Evolutionary conservation across 129 eudicot genomes (phyloP), one percentile per base, ranked within the genome.

Genomic region (Oenanthe sinensis): DNA sequence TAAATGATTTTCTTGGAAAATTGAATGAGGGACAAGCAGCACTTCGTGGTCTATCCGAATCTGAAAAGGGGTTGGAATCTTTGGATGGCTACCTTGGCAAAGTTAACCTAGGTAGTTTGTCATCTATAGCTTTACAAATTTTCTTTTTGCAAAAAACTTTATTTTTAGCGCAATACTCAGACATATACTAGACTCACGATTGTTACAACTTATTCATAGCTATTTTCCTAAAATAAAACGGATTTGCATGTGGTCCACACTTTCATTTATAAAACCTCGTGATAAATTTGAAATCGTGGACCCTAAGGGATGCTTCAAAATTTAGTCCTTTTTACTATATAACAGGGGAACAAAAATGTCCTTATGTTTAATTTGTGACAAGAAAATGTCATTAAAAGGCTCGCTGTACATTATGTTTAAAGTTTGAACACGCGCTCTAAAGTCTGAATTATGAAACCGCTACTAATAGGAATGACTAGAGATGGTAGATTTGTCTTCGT

Each of bases 81-180:
- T 77, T 85, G 11, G 82, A 79, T 7, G 58, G 73, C 40, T 87
- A 87, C 77, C 87, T 83, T 72, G 84, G 46, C 78, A 75, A 71
- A 77, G 77, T 85, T 24, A 78, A 75, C 62, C 60, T 77, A 77
- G 86, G 86, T 83, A 76, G 72, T 3, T 74, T 13, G 26, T 74
- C n/a, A 46, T 26, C 13, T 67, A 13, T 30, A 67, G 3, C 30
- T 26, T 30, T 67, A 30, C 10, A 67, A 28, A 6, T 30, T 30
- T 22, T 2, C 28, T 8, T 2, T 60, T 58, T n/a, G 1, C 3
- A 9, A 24, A 60, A 58, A 60, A 1, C 14, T 10, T 24, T 7
- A 60, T 4, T 24, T 60, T n/a, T 8, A 60, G 6, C 14, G 4
- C 68, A 60, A 22, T 60, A n/a, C 33, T 60, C 33, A 60, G 68